Percentiles rank a stretch among this genome's conserved stretches.
phyloP scores from a whole-genome alignment of 805 yeast species.

The Yarrowia deformans region DNA sequence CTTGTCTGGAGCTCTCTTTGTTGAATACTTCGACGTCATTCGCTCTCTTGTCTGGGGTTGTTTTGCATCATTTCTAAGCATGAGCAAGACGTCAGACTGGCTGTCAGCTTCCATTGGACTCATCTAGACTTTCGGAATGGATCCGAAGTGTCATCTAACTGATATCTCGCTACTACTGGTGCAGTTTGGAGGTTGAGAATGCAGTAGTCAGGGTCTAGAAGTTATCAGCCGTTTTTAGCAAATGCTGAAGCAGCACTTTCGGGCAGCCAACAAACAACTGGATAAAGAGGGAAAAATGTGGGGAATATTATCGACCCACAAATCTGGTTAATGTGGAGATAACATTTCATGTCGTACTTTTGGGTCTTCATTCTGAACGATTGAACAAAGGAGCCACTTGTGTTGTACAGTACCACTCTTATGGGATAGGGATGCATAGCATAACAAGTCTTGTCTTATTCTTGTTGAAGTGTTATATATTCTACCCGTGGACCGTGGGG shows the following conservation, averaged over 20 bases:
- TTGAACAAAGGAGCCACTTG: background rate
- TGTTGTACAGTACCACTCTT: background rate
- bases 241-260: background rate
- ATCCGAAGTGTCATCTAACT: constrained; percentile 11
- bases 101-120: background rate
- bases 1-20: background rate
- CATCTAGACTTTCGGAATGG: constrained; percentile 24
- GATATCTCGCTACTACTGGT: background rate
- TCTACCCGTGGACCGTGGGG: background rate
- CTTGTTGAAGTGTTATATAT: background rate
- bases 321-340: background rate
- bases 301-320: constrained; percentile 23
- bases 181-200: constrained; percentile 2
- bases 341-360: background rate
- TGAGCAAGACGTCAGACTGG: constrained; percentile 5
- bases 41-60: background rate
- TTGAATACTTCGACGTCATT: constrained; percentile 9
- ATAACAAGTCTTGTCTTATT: background rate
- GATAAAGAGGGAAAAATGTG: background rate
- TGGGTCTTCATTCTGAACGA: background rate
- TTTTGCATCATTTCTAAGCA: constrained; percentile 14
- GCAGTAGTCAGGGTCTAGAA: constrained; percentile 37
- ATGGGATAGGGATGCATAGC: constrained; percentile 19
- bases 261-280: background rate
- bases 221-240: constrained; percentile 25